Evolutionary conservation across 108 stramenopile genomes (phyloP).

Genomic region (Cyclotella cryptica): DNA sequence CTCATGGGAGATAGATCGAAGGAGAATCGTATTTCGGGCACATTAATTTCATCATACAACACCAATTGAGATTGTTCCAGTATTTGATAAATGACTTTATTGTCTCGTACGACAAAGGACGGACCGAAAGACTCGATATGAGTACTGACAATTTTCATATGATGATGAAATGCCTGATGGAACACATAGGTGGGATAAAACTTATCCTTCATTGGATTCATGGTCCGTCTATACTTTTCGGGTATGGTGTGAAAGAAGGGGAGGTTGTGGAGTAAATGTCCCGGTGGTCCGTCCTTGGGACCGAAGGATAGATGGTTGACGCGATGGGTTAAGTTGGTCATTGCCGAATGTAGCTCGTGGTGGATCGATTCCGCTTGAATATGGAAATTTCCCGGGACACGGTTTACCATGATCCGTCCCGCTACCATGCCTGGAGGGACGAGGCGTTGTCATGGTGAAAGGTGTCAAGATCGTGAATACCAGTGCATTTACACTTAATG

Average conservation of each 20-base stretch:
- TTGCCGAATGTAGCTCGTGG: constrained; percentile 91
- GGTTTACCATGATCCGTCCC: constrained; percentile 90
- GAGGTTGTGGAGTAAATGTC: constrained; percentile 12
- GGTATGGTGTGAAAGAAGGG: constrained; percentile 62
- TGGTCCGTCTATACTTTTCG: constrained; percentile 69
- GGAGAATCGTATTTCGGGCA: constrained; percentile 89
- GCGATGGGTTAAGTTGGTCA: constrained; percentile 93
- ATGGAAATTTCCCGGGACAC: constrained; percentile 98
- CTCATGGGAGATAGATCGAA: constrained; percentile 95
- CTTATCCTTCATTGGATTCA: constrained; percentile 80
- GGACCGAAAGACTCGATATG: constrained; percentile 58
- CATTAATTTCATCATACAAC: constrained; percentile 71
- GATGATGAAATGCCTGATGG: constrained; percentile 96
- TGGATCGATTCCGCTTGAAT: constrained; percentile 94
- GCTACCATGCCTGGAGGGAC: constrained; percentile 56
- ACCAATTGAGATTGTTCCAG: constrained; percentile 89
- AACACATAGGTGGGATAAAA: constrained; percentile 68
- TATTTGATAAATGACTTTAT: constrained; percentile 73
- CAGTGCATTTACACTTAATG: not conserved
- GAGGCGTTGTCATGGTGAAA: too few relatives aligned
- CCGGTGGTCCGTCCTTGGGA: constrained; percentile 14
- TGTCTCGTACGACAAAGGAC: constrained; percentile 24
- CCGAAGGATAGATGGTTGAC: constrained; percentile 94
- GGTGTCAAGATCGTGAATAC: not conserved
- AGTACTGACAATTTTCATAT: constrained; percentile 95